Evolutionary conservation across 2,329 filamentous ascomycete genomes (phyloP), one percentile per base, ranked within the genome.

Genomic region (Aspergillus carbonarius): DNA sequence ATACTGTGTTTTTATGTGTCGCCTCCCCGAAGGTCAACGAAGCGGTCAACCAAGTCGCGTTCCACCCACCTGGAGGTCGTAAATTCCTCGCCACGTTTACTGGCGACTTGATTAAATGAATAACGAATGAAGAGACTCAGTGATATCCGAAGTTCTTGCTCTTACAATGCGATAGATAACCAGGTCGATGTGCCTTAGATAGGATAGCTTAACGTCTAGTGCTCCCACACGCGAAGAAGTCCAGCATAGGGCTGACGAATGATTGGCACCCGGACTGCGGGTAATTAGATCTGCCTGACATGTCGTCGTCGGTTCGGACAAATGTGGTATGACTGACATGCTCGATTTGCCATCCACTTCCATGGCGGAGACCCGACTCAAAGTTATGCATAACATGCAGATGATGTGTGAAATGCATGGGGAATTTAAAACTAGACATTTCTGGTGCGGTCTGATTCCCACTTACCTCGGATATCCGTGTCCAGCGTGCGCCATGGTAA

Each of bases 1-100:
- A 58, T 72, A 1, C 53, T 73, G 7, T 74, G 72, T 55, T 74
- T 74, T 32, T 74, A 73, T 46, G 68, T 72, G n/a, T 63, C 66
- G 9, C 68, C 71, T 1, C 47, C 60, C n/a, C 61, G 55, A 12
- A 63, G 61, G 17, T 54, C 60, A 2, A 65, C 58, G 39, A 66
- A 61, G 17, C 66, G 65, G 34, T 51, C 59, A 30, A 66, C 57
- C 37, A 56, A 52, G 30, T 12, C 54, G 46, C 59, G 42, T 25
- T 35, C 37, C 13, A n/a, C 50, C 39, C 50, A 23, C 20, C 39
- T 30, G 9, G 27, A 44, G 37, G 9, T 54, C 8, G 30, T 54
- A 23, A 44, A 57, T 44, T 27, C 30, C 3, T 46, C 58, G 30
- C 37, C 37, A 17, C n/a, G 37, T 5, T 27, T 54, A n/a, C 13